These are phyloP conservation scores for Fusarium cicatricum DNA, from an alignment of 2,329 filamentous ascomycete genomes.

Conservation along the genomic window DNA sequence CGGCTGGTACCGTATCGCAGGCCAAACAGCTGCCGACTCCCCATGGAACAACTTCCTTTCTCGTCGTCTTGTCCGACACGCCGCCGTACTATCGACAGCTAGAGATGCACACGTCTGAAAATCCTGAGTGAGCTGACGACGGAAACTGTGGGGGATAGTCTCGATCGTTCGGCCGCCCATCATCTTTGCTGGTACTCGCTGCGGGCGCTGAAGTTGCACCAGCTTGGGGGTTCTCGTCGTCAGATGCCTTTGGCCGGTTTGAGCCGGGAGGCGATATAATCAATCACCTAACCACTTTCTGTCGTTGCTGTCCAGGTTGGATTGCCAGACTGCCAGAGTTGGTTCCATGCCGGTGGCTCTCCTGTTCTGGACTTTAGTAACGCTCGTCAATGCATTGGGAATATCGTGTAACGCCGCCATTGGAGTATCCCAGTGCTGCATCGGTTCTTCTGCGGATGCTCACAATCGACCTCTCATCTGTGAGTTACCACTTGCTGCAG, in stretches of 20 bases:
- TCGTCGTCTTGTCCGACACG: slow-evolving; percentile 31
- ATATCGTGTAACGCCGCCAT: slow-evolving; percentile 22
- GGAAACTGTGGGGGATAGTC: slow-evolving; percentile 32
- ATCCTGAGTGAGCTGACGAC: slow-evolving; percentile 29
- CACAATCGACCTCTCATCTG: background rate
- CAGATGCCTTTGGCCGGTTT: background rate
- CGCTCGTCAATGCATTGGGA: slow-evolving; percentile 9
- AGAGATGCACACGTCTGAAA: slow-evolving; percentile 18
- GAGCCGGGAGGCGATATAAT: slow-evolving; percentile 8
- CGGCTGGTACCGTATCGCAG: slow-evolving; percentile 28
- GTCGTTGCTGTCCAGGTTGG: background rate
- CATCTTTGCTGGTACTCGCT: slow-evolving; percentile 30
- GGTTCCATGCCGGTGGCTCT: background rate
- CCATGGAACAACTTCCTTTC: slow-evolving; percentile 32
- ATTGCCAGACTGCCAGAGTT: background rate
- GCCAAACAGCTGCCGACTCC: slow-evolving; percentile 18
- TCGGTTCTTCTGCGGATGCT: background rate
- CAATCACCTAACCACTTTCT: background rate
- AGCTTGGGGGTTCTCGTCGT: slow-evolving; percentile 18
- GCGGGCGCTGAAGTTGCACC: slow-evolving; percentile 34
- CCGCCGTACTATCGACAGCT: slow-evolving; percentile 13
- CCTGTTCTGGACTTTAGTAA: slow-evolving; percentile 3
- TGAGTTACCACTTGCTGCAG: slow-evolving; percentile 7
- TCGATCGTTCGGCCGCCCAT: slow-evolving; percentile 26
- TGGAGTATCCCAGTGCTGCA: slow-evolving; percentile 15